Evolutionary conservation across 331 rosid species (phyloP), one percentile per base, ranked within the genome.

Genomic region (Rosa hybrid): DNA sequence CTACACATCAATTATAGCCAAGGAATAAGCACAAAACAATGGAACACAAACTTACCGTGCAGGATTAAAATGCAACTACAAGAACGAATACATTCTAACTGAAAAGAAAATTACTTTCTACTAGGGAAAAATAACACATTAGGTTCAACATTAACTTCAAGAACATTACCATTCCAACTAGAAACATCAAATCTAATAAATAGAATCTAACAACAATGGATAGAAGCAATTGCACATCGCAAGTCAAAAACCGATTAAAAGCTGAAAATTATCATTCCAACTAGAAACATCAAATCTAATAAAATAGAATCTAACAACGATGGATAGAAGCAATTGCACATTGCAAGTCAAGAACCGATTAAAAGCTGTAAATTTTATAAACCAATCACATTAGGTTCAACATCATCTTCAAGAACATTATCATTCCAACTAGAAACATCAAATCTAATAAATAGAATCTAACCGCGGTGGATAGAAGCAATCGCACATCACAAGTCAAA

Each of bases 1-100:
- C 93, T 89, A 38, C 51, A 42, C 27, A 51, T 75, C 42, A 80
- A 57, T 25, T 51, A 74, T 25, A 13, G 2, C 14, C 10, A 3
- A 30, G 46, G 30, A 10, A 10, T 25, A 20, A 14, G 53, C 65
- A 59, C 25, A 67, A 62, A 64, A 1, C 44, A 76, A 25, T 4
- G 20, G 72, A 46, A 59, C 17, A 41, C 2, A 74, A 51, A 38
- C 8, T 25, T 57, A 41, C 7, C 1, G 11, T 1, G 34, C 45
- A 51, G 4, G 0, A 53, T 10, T 74, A 42, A 39, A 39, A 54
- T 44, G 78, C 53, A 74, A 74, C 21, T 2, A 25, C 51, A 54
- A 62, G 14, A 38, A 57, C 0, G 17, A 23, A 39, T 8, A 23
- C 23, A 59, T 75, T 23, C 1, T 16, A 12, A 59, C 42, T 41